Conservation (phyloP, 441 rosid genomes). For the Aquilaria agallochum region DNA sequence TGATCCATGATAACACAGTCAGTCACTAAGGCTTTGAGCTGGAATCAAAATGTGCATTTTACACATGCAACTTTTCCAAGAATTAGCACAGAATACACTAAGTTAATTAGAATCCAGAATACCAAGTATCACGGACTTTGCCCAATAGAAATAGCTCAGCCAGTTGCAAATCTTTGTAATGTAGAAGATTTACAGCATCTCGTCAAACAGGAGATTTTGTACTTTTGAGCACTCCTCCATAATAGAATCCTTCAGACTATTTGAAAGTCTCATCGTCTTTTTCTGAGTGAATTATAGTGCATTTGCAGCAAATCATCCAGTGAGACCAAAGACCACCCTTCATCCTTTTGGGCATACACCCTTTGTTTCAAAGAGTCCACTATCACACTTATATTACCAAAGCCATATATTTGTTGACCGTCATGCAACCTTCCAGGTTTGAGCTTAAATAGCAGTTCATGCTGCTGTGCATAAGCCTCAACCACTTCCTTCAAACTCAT, state of each 20-base stretch:
- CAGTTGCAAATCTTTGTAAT: too few species aligned
- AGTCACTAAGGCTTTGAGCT: too few species aligned
- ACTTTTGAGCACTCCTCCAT: not conserved
- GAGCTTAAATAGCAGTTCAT: conserved; percentile 70
- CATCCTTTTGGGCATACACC: conserved; percentile 66
- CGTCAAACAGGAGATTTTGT: too few species aligned
- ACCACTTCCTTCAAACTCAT: conserved; percentile 80
- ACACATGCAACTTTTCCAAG: too few species aligned
- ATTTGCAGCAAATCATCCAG: conserved; percentile 66
- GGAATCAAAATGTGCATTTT: too few species aligned
- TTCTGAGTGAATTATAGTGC: conserved; percentile 43
- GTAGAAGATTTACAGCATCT: too few species aligned
- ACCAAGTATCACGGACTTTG: too few species aligned
- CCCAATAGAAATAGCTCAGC: too few species aligned
- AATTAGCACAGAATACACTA: too few species aligned
- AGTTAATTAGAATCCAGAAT: too few species aligned
- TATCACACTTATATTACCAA: conserved; percentile 71
- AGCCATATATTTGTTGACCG: conserved; percentile 86
- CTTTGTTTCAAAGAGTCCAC: conserved; percentile 68
- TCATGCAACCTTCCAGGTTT: conserved; percentile 80
- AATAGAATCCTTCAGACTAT: not conserved
- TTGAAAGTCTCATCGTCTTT: conserved; percentile 28
- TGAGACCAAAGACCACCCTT: conserved; percentile 56
- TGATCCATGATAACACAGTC: too few species aligned
- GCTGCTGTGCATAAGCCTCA: conserved; percentile 74